Base-by-base conservation (phyloP, 768 basidiomycete species). In the Scleroderma citrinum region DNA sequence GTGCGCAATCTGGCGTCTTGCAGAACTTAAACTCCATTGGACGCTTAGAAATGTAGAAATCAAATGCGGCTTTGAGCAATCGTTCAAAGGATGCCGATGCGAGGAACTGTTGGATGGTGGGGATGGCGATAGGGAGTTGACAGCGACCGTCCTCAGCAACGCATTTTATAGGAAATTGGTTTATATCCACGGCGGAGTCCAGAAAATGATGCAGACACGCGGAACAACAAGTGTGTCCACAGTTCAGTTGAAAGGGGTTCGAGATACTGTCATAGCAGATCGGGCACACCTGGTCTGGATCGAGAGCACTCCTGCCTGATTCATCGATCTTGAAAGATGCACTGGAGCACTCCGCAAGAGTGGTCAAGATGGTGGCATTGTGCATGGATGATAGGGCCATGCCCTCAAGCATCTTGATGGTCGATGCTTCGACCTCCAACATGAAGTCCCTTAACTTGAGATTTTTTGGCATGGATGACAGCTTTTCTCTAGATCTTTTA, bases 1-100 rank as follows among this genome's bases (percentile, higher is more conserved):
- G 83, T 0, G 70, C 69, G 51, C 88, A 92, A 59, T 91, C 85
- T 0, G 89, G 83, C 0, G 87, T 83, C 1, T 85, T 88, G 64
- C 88, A 92, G 57, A 78, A 85, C 52, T 78, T 76, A 57, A 84
- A 82, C 47, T 87, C 81, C 12, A 71, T 66, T 0, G 84, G 74
- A 36, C 75, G 76, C 11, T 76, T 69, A 45, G 78, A 76, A 14
- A 90, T 68, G 58, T 88, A 71, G 0, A 74, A 64, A 0, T 76
- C 66, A 56, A 83, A 82, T 0, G 85, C 77, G 0, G 81, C 75
- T 31, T 77, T 69, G 3, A 78, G 67, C 30, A 90, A 50, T 0
- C 71, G 68, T 37, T 80, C 73, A 56, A 87, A 80, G 23, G 83
- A 76, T 11, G 62, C 63, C 1, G 72, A 60, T 0, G 75, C 57